Base-by-base conservation (phyloP, 352 stramenopile genomes). In the Pythium aphanidermatum region DNA sequence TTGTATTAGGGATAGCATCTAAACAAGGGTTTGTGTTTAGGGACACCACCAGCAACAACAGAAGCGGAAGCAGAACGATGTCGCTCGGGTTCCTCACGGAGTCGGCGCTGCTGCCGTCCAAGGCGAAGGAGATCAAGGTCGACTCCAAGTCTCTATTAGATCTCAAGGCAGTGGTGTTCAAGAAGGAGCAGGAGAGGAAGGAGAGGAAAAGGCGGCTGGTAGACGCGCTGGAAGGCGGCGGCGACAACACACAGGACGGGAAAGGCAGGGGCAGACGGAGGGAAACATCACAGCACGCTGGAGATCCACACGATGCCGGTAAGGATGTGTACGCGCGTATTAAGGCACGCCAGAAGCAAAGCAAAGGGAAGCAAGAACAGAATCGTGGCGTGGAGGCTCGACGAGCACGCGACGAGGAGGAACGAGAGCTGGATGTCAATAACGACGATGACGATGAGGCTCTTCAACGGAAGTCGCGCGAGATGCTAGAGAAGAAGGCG, bases 21-120 rank as follows among this genome's bases (percentile, higher is more conserved):
- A n/a, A n/a, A n/a, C n/a, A n/a, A n/a, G n/a, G n/a, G n/a, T n/a
- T n/a, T n/a, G n/a, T 39, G 27, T 37, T 47, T 17, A 28, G 10
- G 16, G 44, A 55, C 45, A 27, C 28, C 5, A 3, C 13, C 32
- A 26, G 3, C 23, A 27, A 12, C n/a, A 36, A 16, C 19, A 8
- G 3, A 43, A 52, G 25, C n/a, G n/a, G n/a, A 32, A 50, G 17
- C 21, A 26, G n/a, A 30, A 50, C 13, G 19, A 96, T 96, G 84
- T 95, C 83, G 54, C 72, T 96, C 8, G 86, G 86, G 34, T 96
- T 95, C 62, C 59, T 96, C n/a, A 95, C 86, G 3, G 84, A 96
- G 73, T 94, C 79, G 46, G 86, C 86, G 44, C 80, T 96, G 32
- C 63, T 96, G 64, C 86, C 84, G 53, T 93, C 82, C 52, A 95